Conservation (phyloP, 805 yeast species). For the Wickerhamiella brachini region DNA sequence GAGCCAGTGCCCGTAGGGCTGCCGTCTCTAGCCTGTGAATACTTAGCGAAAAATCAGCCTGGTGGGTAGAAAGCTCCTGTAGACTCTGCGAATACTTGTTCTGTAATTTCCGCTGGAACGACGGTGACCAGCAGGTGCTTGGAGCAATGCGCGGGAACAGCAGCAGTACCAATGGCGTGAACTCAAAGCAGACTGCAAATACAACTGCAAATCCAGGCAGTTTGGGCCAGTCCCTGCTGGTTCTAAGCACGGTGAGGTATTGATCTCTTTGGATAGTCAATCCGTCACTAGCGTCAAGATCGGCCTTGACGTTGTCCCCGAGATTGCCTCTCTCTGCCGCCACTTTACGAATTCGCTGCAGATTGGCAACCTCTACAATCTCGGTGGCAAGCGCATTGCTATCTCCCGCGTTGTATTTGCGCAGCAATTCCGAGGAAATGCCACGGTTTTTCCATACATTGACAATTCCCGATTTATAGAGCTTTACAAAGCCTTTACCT, state of each 20-base stretch:
- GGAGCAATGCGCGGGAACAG: slow-evolving; percentile 46
- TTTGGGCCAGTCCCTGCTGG: slow-evolving; percentile 36
- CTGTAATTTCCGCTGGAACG: slow-evolving; percentile 4
- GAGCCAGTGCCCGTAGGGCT: background rate
- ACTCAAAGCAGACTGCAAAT: slow-evolving; percentile 42
- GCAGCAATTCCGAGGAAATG: slow-evolving; percentile 8
- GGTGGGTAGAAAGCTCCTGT: background rate
- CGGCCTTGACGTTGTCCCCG: background rate
- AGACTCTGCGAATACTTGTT: background rate
- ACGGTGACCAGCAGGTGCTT: slow-evolving; percentile 33
- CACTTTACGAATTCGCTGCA: slow-evolving; percentile 5
- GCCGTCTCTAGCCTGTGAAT: background rate
- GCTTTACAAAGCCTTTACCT: slow-evolving; percentile 21
- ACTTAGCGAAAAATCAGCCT: background rate
- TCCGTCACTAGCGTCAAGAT: background rate
- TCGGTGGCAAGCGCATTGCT: slow-evolving; percentile 13
- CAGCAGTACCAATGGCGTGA: slow-evolving; percentile 39
- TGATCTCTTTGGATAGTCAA: slow-evolving; percentile 30
- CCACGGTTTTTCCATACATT: slow-evolving; percentile 34
- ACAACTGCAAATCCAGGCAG: slow-evolving; percentile 46
- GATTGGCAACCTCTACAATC: slow-evolving; percentile 12
- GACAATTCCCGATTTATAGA: slow-evolving; percentile 36
- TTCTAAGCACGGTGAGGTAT: slow-evolving; percentile 37
- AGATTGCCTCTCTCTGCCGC: background rate
- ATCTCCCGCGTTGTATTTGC: slow-evolving; percentile 10